phyloP scores from a whole-genome alignment of 768 basidiomycete species.

The Lentinula sp. region DNA sequence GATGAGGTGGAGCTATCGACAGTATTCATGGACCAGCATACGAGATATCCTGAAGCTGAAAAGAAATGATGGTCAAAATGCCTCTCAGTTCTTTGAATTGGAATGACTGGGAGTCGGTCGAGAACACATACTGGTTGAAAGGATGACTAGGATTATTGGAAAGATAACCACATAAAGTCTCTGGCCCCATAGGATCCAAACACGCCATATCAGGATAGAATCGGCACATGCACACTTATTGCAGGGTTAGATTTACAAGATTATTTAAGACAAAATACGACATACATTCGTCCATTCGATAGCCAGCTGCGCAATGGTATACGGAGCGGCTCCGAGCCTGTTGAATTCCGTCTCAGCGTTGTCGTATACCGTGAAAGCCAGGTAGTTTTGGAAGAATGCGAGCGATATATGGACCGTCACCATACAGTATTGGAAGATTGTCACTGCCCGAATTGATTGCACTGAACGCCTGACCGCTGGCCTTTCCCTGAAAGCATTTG shows the following conservation, averaged over 20 bases:
- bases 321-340: background rate
- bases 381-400: conserved; percentile 2
- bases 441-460: background rate
- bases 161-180: background rate
- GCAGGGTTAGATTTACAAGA: background rate
- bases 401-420: conserved; percentile 3
- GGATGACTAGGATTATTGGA: background rate
- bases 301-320: background rate
- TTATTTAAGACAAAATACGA: background rate
- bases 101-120: background rate
- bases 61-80: background rate
- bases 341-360: conserved; percentile 3
- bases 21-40: background rate
- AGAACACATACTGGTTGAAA: background rate
- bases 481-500: background rate
- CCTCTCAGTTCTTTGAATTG: too few relatives aligned
- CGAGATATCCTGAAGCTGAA: background rate
- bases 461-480: background rate
- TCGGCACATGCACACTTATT: conserved; percentile 1
- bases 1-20: background rate
- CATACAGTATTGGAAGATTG: background rate
- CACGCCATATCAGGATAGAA: conserved; percentile 1
- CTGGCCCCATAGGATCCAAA: background rate
- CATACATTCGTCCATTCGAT: conserved; percentile 1
- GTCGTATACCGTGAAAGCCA: conserved; percentile 1